A percentile compares a stretch with the other conserved stretches of the same genome.
phyloP scores from a whole-genome alignment of 2,329 filamentous ascomycete species.

The Neofusicoccum cordaticola region DNA sequence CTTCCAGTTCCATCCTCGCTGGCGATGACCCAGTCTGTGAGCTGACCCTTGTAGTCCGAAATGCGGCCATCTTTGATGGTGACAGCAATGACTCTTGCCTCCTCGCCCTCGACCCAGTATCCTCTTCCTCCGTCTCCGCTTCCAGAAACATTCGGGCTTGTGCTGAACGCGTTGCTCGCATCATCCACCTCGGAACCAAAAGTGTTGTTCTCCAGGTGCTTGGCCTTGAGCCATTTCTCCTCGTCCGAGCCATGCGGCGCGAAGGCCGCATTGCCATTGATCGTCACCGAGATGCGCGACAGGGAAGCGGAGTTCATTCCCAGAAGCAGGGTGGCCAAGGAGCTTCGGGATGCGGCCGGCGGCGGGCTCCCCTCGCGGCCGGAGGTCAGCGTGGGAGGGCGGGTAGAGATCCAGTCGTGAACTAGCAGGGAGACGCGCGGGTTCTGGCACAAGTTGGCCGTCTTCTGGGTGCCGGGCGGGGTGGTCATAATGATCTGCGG shows the following conservation, averaged over 20 bases:
- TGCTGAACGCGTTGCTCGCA: slow-evolving; percentile 24
- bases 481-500: slow-evolving; percentile 86
- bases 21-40: slow-evolving; percentile 67
- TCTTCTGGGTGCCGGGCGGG: slow-evolving; percentile 74
- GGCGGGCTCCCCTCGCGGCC: slow-evolving; percentile 60
- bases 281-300: slow-evolving; percentile 85
- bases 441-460: slow-evolving; percentile 77
- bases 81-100: slow-evolving; percentile 85
- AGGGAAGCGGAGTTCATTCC: slow-evolving; percentile 89
- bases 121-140: slow-evolving; percentile 51
- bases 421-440: slow-evolving; percentile 90
- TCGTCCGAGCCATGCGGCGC: slow-evolving; percentile 72
- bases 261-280: slow-evolving; percentile 81
- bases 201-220: slow-evolving; percentile 89
- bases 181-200: slow-evolving; percentile 56
- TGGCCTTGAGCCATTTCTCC: slow-evolving; percentile 77
- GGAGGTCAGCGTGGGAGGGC: slow-evolving; percentile 68
- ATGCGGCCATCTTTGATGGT: slow-evolving; percentile 81
- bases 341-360: slow-evolving; percentile 59
- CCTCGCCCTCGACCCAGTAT: slow-evolving; percentile 74
- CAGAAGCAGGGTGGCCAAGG: slow-evolving; percentile 76
- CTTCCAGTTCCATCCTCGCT: neutral
- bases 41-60: slow-evolving; percentile 91
- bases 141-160: slow-evolving; percentile 35
- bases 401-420: slow-evolving; percentile 95